A percentile compares a stretch with the other conserved stretches of the same genome.
These are phyloP conservation scores for Coemansia sp. DNA, from an alignment of 192 early-diverging fungal genomes.

Conservation along the genomic window DNA sequence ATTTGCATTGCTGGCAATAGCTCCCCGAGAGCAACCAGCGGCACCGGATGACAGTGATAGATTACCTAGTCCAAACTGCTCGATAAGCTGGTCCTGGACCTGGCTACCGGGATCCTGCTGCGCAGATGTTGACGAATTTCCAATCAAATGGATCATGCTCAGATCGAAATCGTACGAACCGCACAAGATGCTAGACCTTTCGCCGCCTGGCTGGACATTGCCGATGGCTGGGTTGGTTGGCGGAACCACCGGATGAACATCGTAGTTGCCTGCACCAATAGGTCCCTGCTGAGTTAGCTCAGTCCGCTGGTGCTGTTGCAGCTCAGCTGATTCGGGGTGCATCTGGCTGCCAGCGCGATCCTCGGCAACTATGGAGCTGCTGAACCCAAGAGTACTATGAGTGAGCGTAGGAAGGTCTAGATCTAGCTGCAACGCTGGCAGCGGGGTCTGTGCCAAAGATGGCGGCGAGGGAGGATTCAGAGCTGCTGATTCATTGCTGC, in stretches of 20 bases:
- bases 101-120: not conserved
- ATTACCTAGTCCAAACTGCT: not conserved
- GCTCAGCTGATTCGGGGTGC: not conserved
- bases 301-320: no score
- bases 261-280: not conserved
- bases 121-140: not conserved
- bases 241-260: not conserved
- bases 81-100: slow-evolving; percentile 1
- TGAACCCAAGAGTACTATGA: slow-evolving; percentile 14
- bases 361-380: not conserved
- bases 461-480: slow-evolving; percentile 2
- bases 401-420: slow-evolving; percentile 31
- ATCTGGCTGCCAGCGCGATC: not conserved
- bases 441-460: slow-evolving; percentile 7
- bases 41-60: not conserved
- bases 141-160: not conserved
- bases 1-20: not conserved
- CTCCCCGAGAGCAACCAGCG: not conserved
- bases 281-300: not conserved
- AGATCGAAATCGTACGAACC: slow-evolving; percentile 4
- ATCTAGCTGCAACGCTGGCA: slow-evolving; percentile 40
- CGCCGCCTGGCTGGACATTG: not conserved
- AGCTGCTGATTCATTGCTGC: slow-evolving; percentile 1
- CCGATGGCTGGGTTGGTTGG: not conserved
- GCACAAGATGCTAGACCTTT: not conserved